phyloP scores from a whole-genome alignment of 805 yeast species.

The Metschnikowia santaceciliae region DNA sequence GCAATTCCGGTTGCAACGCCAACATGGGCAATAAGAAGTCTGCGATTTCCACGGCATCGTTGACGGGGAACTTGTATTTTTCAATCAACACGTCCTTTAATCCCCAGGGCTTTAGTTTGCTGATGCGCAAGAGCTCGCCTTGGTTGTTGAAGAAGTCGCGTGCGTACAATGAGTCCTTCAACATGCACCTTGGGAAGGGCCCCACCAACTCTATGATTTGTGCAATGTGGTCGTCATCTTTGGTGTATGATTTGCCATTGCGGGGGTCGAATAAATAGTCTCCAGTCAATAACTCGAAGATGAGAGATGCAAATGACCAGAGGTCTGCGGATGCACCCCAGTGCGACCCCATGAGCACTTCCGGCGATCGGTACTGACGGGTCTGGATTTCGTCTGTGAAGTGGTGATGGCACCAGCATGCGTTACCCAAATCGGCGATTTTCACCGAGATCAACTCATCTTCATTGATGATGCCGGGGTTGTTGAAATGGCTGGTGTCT shows the following conservation, averaged over 20 bases:
- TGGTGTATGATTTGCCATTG: conserved; percentile 42
- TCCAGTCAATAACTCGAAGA: conserved; percentile 58
- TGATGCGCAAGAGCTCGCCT: conserved; percentile 41
- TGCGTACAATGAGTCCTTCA: conserved; percentile 32
- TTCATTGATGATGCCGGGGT: conserved; percentile 24
- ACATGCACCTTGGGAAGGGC: conserved; percentile 37
- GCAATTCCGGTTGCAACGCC: conserved; percentile 63
- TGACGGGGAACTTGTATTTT: conserved; percentile 49
- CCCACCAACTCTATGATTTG: conserved; percentile 56
- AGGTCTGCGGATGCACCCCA: conserved; percentile 65
- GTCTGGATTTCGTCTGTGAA: conserved; percentile 69
- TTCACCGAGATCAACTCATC: conserved; percentile 52
- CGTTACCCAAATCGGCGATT: conserved; percentile 68
- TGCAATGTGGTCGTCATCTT: conserved; percentile 62
- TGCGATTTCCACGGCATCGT: conserved; percentile 68
- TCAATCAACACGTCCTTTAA: conserved; percentile 46
- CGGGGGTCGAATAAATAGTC: conserved; percentile 63
- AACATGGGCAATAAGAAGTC: conserved; percentile 85
- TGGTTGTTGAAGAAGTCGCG: conserved; percentile 19
- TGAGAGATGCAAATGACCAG: conserved; percentile 58
- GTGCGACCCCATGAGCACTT: conserved; percentile 49
- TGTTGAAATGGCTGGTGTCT: conserved; percentile 5
- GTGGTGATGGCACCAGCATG: conserved; percentile 60
- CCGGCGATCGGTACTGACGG: conserved; percentile 64
- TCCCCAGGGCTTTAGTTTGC: conserved; percentile 49